Percentiles rank a stretch among this genome's conserved stretches.
phyloP scores from a whole-genome alignment of 192 early-diverging fungal species.

The Endogone sp. region DNA sequence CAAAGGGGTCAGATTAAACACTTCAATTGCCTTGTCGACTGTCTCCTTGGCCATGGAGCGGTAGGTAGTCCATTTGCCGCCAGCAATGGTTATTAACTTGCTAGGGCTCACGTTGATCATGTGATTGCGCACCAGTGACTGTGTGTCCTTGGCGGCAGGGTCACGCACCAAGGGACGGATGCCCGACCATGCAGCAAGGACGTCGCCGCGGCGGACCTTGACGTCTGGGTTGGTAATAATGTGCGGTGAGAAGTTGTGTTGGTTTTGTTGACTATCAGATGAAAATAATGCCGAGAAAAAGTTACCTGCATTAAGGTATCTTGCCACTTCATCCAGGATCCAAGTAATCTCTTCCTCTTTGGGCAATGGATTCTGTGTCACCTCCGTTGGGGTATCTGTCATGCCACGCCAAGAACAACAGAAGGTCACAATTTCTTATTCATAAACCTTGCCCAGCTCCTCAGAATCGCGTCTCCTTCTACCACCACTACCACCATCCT shows the following conservation, averaged over 20 bases:
- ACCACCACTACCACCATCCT: not conserved
- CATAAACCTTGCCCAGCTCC: not conserved
- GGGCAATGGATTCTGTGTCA: constrained; percentile 82
- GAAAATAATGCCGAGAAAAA: not conserved
- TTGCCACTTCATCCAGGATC: constrained; percentile 89
- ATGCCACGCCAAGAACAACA: not conserved
- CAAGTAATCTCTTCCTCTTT: constrained; percentile 93
- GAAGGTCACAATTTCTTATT: not conserved
- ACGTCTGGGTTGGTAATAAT: constrained; percentile 51
- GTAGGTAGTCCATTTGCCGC: constrained; percentile 99
- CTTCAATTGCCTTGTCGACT: constrained; percentile 80
- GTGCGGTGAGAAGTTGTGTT: not conserved
- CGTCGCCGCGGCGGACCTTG: constrained; percentile 95
- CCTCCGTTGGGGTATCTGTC: constrained; percentile 77
- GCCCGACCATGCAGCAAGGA: constrained; percentile 97
- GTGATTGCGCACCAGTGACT: constrained; percentile 92
- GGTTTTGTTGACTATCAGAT: too few species aligned
- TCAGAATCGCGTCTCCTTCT: too few species aligned
- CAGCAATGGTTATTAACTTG: constrained; percentile 91
- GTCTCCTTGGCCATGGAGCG: constrained; percentile 96
- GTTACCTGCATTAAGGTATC: constrained; percentile 75
- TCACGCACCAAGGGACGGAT: constrained; percentile 96
- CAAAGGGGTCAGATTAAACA: constrained; percentile 63
- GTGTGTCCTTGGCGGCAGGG: constrained; percentile 88
- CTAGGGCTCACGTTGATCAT: constrained; percentile 86